phyloP scores from a whole-genome alignment of 768 basidiomycete genomes.

The Rhodotorula graminis region DNA sequence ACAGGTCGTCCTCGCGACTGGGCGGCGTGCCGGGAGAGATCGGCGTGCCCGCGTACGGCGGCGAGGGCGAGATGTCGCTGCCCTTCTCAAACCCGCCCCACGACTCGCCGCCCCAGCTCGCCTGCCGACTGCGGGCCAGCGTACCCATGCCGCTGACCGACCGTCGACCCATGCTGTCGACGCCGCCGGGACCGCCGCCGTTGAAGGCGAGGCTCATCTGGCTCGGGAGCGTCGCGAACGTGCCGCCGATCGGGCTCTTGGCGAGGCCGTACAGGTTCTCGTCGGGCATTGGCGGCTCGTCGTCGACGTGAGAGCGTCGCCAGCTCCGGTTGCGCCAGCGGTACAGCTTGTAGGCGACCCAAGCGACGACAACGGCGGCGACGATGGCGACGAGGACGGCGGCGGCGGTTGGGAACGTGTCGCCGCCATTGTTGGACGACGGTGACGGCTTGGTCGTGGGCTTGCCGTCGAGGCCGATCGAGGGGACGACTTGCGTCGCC shows the following conservation, averaged over 20 bases:
- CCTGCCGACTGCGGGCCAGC: constrained; percentile 11
- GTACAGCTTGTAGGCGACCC: constrained; percentile 34
- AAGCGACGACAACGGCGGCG: constrained; percentile 17
- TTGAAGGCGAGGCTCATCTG: constrained; percentile 17
- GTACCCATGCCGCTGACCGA: constrained; percentile 14
- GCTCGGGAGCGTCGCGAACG: constrained; percentile 24
- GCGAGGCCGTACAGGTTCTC: background rate
- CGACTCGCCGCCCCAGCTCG: constrained; percentile 33
- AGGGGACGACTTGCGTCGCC: constrained; percentile 25
- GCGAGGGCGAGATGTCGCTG: constrained; percentile 19
- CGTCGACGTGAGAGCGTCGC: background rate
- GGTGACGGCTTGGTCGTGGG: background rate
- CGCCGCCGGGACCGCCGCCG: background rate
- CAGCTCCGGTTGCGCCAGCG: constrained; percentile 6
- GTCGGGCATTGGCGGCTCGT: background rate
- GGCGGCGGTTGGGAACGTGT: constrained; percentile 33
- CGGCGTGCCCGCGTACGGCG: constrained; percentile 13
- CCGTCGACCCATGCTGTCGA: constrained; percentile 23
- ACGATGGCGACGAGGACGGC: constrained; percentile 31
- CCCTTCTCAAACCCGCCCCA: constrained; percentile 25
- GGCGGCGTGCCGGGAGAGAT: constrained; percentile 3
- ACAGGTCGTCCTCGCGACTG: background rate
- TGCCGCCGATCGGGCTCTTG: background rate
- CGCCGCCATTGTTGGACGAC: constrained; percentile 7
- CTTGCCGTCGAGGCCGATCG: constrained; percentile 29